Evolutionary conservation across 2,329 filamentous ascomycete genomes (phyloP).

Genomic region (Chaetomium sp.): DNA sequence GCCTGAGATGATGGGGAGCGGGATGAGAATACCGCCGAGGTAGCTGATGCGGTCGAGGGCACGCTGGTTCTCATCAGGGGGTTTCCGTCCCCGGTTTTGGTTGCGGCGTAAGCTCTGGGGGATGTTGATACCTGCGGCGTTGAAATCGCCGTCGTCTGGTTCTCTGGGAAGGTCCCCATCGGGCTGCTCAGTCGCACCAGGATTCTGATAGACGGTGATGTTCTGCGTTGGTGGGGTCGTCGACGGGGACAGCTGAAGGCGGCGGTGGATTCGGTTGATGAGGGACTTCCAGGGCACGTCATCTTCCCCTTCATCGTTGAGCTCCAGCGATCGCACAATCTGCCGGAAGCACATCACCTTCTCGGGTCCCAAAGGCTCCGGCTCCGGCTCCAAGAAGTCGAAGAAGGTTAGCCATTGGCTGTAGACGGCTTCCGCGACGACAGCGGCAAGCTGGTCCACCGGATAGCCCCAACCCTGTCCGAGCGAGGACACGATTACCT

Average conservation of each 20-base stretch:
- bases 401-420: slow-evolving; percentile 34
- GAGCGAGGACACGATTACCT: slow-evolving; percentile 22
- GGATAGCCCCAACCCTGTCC: neutral
- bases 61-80: slow-evolving; percentile 31
- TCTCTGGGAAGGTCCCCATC: too few relatives aligned
- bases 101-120: neutral
- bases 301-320: slow-evolving; percentile 27
- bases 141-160: too few relatives aligned
- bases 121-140: neutral
- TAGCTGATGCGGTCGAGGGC: slow-evolving; percentile 44
- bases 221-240: neutral
- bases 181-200: neutral
- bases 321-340: slow-evolving; percentile 30
- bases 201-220: neutral
- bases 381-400: slow-evolving; percentile 23
- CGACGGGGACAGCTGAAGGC: slow-evolving; percentile 21
- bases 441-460: slow-evolving; percentile 3
- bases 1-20: slow-evolving; percentile 41
- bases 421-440: slow-evolving; percentile 23
- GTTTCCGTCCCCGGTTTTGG: slow-evolving; percentile 5
- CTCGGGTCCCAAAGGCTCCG: neutral
- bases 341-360: slow-evolving; percentile 26
- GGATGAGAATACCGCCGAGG: slow-evolving; percentile 43
- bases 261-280: slow-evolving; percentile 27
- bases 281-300: slow-evolving; percentile 29